A percentile compares a stretch with the other conserved stretches of the same genome.
Conservation (phyloP, 805 yeast genomes). For the Candida multigemmis region DNA sequence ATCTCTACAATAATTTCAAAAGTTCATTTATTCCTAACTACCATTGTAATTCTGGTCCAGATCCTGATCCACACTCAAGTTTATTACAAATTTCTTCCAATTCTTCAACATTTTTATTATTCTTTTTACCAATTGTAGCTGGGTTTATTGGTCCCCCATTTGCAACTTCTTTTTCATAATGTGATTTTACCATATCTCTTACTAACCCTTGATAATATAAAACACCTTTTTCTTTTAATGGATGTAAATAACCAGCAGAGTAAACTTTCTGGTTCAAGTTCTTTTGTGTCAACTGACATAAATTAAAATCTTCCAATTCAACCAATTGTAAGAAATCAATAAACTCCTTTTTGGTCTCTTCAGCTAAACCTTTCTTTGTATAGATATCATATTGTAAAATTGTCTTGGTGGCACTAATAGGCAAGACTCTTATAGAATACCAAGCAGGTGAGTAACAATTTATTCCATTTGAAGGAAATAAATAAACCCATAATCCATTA, state of each 20-base stretch:
- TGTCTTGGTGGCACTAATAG: constrained; percentile 44
- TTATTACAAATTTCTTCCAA: constrained; percentile 40
- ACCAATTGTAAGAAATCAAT: constrained; percentile 56
- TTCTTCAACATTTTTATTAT: constrained; percentile 35
- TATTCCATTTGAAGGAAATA: constrained; percentile 52
- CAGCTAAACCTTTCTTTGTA: constrained; percentile 49
- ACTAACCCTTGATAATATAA: constrained; percentile 47
- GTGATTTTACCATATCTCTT: constrained; percentile 49
- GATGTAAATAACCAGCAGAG: constrained; percentile 51
- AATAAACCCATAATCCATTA: constrained; percentile 56
- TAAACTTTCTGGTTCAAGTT: constrained; percentile 55
- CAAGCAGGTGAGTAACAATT: constrained; percentile 62
- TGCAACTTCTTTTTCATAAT: constrained; percentile 35
- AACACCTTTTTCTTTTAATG: constrained; percentile 51
- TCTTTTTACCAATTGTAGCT: constrained; percentile 34
- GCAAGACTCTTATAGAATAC: constrained; percentile 54
- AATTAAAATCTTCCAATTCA: constrained; percentile 44
- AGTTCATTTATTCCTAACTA: background rate
- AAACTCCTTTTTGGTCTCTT: constrained; percentile 47
- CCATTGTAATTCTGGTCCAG: constrained; percentile 2
- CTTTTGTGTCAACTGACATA: constrained; percentile 51
- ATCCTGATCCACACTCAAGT: constrained; percentile 38
- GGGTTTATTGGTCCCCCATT: constrained; percentile 44
- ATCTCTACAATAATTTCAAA: background rate
- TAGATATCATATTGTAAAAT: constrained; percentile 52